Base-by-base conservation (phyloP, 192 early-diverging fungal genomes). In the Coemansia sp. region DNA sequence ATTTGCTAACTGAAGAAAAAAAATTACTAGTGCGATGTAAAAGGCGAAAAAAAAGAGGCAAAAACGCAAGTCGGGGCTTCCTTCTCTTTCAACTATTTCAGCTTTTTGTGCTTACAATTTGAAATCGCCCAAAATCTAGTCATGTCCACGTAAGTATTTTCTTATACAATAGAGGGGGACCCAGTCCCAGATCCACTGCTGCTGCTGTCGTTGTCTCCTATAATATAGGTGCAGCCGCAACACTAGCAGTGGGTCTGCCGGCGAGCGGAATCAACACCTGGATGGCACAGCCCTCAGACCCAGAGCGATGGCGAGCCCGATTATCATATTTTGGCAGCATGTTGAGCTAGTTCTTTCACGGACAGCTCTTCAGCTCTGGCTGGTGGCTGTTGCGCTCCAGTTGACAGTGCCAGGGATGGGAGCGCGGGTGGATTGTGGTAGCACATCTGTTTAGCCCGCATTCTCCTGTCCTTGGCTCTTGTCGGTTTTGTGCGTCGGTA, bases 91-190 rank as follows among this genome's bases (percentile, higher is more conserved):
- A 22, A 62, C 61, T 40, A 66, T 27, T 68, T 68, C 33, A 38
- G 41, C 69, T 69, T 68, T 65, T 62, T 61, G 53, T 39, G 53
- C 27, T 57, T 31, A 61, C 18, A 34, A 49, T 60, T 68, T 68
- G 38, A 72, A 58, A 41, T 66, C 39, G 40, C 36, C 39, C 64
- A 47, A 60, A 65, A 27, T 38, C 68, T 72, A 73, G 70, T 50
- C 62, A 77, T 77, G 75, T 77, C 71, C 61, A 73, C 63, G 76
- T 78, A 78, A 52, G 71, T 73, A 36, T 43, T 63, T 58, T 20
- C 5, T 8, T 18, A 8, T 9, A 13, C 6, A 7, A 58, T 4
- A 33, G 55, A 33, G 55, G 53, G 53, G 29, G 27, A 33, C 13
- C 33, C 55, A 58, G 55, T 58, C 55, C 55, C 55, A 58, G 55